Base-by-base conservation (phyloP, 169 alveolate genomes). In the Plasmodium ovale region DNA sequence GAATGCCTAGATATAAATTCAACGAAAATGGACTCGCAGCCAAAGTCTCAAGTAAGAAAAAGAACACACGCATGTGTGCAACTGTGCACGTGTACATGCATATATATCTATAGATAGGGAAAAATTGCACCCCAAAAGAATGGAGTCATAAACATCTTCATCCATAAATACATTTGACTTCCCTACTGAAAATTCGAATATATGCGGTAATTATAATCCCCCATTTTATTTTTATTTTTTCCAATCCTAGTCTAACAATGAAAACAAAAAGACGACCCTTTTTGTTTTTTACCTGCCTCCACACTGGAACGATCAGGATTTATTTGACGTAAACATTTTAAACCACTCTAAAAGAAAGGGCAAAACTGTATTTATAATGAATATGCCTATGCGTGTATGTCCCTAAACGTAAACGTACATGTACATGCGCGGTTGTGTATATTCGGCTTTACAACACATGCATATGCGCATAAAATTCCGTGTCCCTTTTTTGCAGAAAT, bases 281-380 rank as follows among this genome's bases (percentile, higher is more conserved):
- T 97, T 97, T 79, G 97, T 97, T 69, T 97, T 97, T 91, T 98
- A 97, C 87, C 88, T 97, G 7, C 99, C 99, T 7, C 92, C 96
- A 37, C 97, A 94, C 16, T 97, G 99, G 99, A 94, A 90, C 39
- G 97, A 97, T 44, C 88, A 71, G 9, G 97, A 96, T 74, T 92
- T 97, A 67, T 49, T 47, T 42, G 93, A 88, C 65, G 90, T 79
- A 79, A 79, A 47, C n/a, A n/a, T n/a, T n/a, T n/a, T n/a, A n/a
- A n/a, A n/a, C n/a, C n/a, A n/a, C n/a, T n/a, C n/a, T n/a, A n/a
- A n/a, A n/a, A n/a, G n/a, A n/a, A n/a, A n/a, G n/a, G n/a, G n/a
- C n/a, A n/a, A n/a, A n/a, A n/a, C n/a, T n/a, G n/a, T n/a, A n/a
- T n/a, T n/a, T n/a, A n/a, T n/a, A n/a, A n/a, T n/a, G n/a, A n/a